Evolutionary conservation across 768 basidiomycete species (phyloP).

Genomic region (Phanerochaete carnosa): DNA sequence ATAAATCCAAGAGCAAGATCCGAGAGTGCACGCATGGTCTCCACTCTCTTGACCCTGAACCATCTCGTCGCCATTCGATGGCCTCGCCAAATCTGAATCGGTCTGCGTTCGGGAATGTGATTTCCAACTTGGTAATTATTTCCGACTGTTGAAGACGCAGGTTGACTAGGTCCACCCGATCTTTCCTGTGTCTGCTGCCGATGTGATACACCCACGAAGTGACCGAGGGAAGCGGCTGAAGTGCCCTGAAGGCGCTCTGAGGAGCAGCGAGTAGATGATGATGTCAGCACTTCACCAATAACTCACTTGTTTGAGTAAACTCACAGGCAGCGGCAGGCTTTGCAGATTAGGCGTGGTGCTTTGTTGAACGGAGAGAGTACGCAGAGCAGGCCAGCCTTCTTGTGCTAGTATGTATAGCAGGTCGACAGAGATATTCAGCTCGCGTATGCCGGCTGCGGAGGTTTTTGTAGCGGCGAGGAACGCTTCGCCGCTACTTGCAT

Average conservation of each 20-base stretch:
- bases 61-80: not conserved
- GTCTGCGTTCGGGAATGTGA: not conserved
- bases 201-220: not conserved
- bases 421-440: not conserved
- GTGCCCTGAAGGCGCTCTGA: not conserved
- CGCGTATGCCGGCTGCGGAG: not conserved
- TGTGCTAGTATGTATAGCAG: not conserved
- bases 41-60: not conserved
- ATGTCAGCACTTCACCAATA: not conserved
- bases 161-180: not conserved
- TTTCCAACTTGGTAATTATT: no score
- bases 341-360: not conserved
- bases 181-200: not conserved
- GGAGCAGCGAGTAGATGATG: no score
- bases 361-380: not conserved
- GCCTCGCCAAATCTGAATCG: not conserved
- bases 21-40: not conserved
- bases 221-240: no score
- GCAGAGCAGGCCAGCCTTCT: not conserved
- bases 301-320: not conserved
- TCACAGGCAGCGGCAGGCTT: no score
- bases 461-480: not conserved
- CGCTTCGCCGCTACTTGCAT: not conserved
- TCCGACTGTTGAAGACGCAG: not conserved
- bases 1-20: not conserved